Evolutionary conservation across 1,139 yeast species (phyloP).

Genomic region (Debaryomyces subglobosus): DNA sequence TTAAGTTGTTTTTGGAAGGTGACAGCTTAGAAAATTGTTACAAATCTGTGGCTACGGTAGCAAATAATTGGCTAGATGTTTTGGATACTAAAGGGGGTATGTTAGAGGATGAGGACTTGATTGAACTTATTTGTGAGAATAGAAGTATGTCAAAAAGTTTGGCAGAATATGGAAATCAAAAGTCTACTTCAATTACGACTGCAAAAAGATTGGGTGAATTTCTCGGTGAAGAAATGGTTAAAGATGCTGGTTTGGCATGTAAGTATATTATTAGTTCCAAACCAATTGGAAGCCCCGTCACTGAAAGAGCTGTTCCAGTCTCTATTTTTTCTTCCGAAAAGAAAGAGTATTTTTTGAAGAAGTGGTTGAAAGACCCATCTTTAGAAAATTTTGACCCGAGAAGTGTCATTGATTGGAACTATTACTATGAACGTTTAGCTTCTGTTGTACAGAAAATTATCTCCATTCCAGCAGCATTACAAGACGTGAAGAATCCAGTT

Average conservation of each 20-base stretch:
- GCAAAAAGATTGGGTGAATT: conserved; percentile 93
- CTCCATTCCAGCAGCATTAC: conserved; percentile 96
- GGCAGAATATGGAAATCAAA: conserved; percentile 86
- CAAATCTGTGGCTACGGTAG: conserved; percentile 86
- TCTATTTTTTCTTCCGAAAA: conserved; percentile 86
- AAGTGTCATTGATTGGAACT: conserved; percentile 88
- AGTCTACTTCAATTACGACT: conserved; percentile 94
- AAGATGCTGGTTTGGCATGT: conserved; percentile 95
- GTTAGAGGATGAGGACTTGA: conserved; percentile 91
- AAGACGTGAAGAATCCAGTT: conserved; percentile 87
- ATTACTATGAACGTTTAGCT: conserved; percentile 87
- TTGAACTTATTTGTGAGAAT: conserved; percentile 94
- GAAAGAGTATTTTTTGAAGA: conserved; percentile 69
- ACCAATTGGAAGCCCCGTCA: conserved; percentile 87
- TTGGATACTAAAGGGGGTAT: conserved; percentile 84
- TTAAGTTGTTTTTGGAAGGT: conserved; percentile 89
- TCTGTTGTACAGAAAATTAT: conserved; percentile 94
- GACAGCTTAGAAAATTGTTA: conserved; percentile 77
- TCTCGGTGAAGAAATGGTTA: conserved; percentile 96
- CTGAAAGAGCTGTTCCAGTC: conserved; percentile 96
- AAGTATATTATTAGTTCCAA: conserved; percentile 87
- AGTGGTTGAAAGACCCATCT: conserved; percentile 85
- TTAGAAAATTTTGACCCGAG: conserved; percentile 87
- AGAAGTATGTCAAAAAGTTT: conserved; percentile 93
- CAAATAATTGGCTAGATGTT: conserved; percentile 95